Evolutionary conservation across 2,329 filamentous ascomycete genomes (phyloP), one percentile per base, ranked within the genome.

Genomic region (Pyrenophora graminea): DNA sequence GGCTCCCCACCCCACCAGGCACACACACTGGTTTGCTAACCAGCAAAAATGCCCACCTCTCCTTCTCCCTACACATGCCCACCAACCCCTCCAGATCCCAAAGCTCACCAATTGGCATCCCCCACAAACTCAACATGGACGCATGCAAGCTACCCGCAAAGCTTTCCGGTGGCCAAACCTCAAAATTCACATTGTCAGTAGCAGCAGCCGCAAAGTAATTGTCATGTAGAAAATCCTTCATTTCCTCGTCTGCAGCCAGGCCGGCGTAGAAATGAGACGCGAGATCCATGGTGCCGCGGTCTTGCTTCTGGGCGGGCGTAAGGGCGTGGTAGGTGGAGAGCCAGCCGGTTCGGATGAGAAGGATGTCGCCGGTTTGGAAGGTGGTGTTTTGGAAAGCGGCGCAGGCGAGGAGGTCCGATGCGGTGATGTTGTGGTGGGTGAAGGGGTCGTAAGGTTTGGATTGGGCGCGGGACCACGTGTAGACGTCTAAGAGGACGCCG

Each of bases 191-290:
- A 4, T 69, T 61, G 45, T 76, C 70, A 1, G 61, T 58, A 15
- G 62, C 70, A 12, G 64, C 67, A 15, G 70, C 68, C 3, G 64
- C 56, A 27, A 61, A 64, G 41, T 64, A 63, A 1, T 40, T 52
- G 40, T 97, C 89, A 86, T 90, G 77, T 92, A 91, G 61, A 88
- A 97, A 84, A 78, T 97, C 74, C 83, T 89, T 74, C 93, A 92
- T 69, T 83, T 91, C 66, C 85, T 96, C 72, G 82, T 89, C 76
- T 87, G 90, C 76, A 91, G 96, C 85, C 94, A 97, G 82, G 74
- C 80, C 68, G 59, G 73, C 61, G 19, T 63, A 66, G 3, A 64
- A 51, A 15, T 70, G 61, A 15, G 58, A 21, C 17, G 57, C 45
- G 8, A 54, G 6, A 3, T 50, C 45, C 31, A 56, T 39, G 6